These are phyloP conservation scores for Candida insectorum DNA, from an alignment of 805 yeast genomes.

Conservation along the genomic window DNA sequence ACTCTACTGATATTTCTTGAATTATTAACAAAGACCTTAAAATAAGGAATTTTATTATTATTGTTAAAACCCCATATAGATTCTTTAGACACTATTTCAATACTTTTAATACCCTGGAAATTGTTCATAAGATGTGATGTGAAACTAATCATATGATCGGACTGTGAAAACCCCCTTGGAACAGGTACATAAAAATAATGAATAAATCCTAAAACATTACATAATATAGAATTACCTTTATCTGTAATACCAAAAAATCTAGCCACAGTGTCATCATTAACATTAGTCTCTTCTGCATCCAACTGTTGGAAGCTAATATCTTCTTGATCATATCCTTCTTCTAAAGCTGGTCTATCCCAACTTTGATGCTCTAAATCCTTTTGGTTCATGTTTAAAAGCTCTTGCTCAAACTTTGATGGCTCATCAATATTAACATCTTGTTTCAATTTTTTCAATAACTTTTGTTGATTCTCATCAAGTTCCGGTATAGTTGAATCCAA, in stretches of 20 bases:
- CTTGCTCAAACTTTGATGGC: constrained; percentile 40
- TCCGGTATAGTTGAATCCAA: constrained; percentile 18
- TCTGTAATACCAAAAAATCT: constrained; percentile 91
- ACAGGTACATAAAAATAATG: constrained; percentile 93
- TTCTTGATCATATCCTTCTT: constrained; percentile 45
- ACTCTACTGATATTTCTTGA: constrained; percentile 65
- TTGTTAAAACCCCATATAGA: constrained; percentile 94
- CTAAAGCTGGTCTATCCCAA: constrained; percentile 57
- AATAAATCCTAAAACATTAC: constrained; percentile 83
- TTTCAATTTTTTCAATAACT: constrained; percentile 31
- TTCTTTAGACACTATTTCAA: constrained; percentile 70
- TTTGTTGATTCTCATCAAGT: constrained; percentile 24
- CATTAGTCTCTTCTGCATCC: constrained; percentile 83
- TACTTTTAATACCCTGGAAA: constrained; percentile 57
- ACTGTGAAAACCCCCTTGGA: constrained; percentile 68
- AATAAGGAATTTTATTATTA: constrained; percentile 70
- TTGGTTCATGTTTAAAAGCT: constrained; percentile 35
- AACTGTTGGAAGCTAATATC: constrained; percentile 84
- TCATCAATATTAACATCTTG: constrained; percentile 16
- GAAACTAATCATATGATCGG: constrained; percentile 49
- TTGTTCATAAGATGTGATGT: constrained; percentile 41
- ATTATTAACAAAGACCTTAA: constrained; percentile 67
- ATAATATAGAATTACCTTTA: constrained; percentile 83
- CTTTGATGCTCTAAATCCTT: constrained; percentile 34
- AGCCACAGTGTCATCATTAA: constrained; percentile 59